Conservation (phyloP, 2,329 filamentous ascomycete species). For the Cadophora gregata region DNA sequence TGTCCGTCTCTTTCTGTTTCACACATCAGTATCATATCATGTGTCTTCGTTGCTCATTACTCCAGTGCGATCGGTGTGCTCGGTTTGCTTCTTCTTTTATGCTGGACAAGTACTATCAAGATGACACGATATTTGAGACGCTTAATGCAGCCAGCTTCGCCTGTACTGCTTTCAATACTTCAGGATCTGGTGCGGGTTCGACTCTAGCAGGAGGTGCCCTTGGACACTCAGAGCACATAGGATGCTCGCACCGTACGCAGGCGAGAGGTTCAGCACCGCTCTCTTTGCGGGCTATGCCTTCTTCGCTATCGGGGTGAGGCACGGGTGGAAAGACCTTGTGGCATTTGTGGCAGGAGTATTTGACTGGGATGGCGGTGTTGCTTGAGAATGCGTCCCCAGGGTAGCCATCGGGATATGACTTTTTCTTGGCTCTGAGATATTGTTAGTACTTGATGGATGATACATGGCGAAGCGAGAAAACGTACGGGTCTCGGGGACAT, state of each 20-base stretch:
- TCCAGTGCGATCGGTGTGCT: background rate
- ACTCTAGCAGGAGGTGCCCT: conserved; percentile 55
- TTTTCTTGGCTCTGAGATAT: conserved; percentile 62
- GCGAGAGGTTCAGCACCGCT: conserved; percentile 44
- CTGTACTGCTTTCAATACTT: conserved; percentile 62
- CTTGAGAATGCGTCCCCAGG: conserved; percentile 59
- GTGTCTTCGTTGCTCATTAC: conserved; percentile 12
- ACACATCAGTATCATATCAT: conserved; percentile 9
- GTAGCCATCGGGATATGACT: conserved; percentile 73
- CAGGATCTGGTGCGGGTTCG: conserved; percentile 66
- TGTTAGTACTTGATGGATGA: conserved; percentile 24
- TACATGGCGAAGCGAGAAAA: conserved; percentile 38
- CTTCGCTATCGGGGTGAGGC: conserved; percentile 31
- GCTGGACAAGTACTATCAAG: background rate
- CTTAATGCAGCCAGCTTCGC: conserved; percentile 53
- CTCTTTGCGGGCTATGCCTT: conserved; percentile 25
- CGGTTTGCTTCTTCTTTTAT: background rate
- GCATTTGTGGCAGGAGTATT: conserved; percentile 69
- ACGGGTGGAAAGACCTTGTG: conserved; percentile 58
- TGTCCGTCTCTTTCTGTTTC: conserved; percentile 5
- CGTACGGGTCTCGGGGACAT: conserved; percentile 81
- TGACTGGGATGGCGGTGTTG: conserved; percentile 49
- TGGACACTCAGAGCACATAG: conserved; percentile 64
- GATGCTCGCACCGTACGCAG: conserved; percentile 66
- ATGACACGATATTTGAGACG: conserved; percentile 18